These are phyloP conservation scores for Handroanthus guayacan DNA, from an alignment of 257 asterid species.

Conservation along the genomic window DNA sequence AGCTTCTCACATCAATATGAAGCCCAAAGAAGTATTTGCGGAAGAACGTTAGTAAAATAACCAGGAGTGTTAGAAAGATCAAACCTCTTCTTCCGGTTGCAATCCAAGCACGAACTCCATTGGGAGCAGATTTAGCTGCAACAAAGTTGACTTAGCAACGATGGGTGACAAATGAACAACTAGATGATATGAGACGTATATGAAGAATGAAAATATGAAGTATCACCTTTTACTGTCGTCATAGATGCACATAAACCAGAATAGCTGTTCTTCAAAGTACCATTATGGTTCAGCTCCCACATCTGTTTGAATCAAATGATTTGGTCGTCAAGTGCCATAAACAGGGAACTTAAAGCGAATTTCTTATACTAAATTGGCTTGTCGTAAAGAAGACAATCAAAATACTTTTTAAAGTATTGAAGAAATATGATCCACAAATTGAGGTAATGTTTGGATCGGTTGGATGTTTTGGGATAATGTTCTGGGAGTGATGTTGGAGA, in stretches of 20 bases:
- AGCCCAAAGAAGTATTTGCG: constrained; percentile 3
- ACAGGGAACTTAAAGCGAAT: background rate
- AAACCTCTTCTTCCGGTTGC: constrained; percentile 83
- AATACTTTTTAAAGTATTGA: background rate
- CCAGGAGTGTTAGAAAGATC: constrained; percentile 21
- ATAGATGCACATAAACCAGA: constrained; percentile 86
- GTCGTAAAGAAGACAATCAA: background rate
- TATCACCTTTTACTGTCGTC: constrained; percentile 58
- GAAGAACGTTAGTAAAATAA: background rate
- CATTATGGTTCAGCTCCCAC: constrained; percentile 83
- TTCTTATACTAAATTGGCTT: background rate
- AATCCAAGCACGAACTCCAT: constrained; percentile 75
- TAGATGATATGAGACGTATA: background rate
- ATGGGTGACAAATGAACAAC: constrained; percentile 5
- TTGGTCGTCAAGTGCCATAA: constrained; percentile 9
- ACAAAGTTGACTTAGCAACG: constrained; percentile 31
- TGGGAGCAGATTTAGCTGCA: constrained; percentile 55
- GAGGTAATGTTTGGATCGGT: too few species aligned
- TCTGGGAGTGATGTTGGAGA: too few species aligned
- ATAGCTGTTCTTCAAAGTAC: constrained; percentile 76
- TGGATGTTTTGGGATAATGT: too few species aligned
- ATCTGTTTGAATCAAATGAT: constrained; percentile 53
- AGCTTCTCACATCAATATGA: background rate
- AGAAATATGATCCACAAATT: background rate
- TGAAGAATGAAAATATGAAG: background rate